phyloP scores from a whole-genome alignment of 495 filamentous ascomycete genomes.

The Aspergillus homomorphus region DNA sequence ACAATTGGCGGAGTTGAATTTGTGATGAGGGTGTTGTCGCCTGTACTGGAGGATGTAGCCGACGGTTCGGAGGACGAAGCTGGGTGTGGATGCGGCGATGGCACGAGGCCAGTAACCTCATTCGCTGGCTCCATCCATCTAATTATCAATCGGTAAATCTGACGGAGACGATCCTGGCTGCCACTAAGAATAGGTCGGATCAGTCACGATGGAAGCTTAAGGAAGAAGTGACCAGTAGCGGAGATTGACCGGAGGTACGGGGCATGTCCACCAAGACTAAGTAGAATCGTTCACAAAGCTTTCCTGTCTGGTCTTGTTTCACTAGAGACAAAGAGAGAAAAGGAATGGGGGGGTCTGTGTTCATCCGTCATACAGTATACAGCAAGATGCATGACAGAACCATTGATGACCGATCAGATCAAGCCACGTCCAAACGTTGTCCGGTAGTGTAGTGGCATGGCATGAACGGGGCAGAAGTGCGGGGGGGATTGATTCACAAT shows the following conservation, averaged over 20 bases:
- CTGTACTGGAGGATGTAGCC: slow-evolving; percentile 8
- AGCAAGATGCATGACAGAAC: not conserved
- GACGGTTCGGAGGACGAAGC: slow-evolving; percentile 22
- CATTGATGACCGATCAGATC: not conserved
- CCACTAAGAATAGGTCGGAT: slow-evolving; percentile 18
- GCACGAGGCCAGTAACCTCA: slow-evolving; percentile 40
- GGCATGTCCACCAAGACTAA: slow-evolving; percentile 6
- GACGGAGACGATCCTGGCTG: slow-evolving; percentile 10
- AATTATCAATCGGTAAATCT: slow-evolving; percentile 19
- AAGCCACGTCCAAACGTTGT: not conserved
- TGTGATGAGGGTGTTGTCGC: slow-evolving; percentile 8
- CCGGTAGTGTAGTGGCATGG: not conserved
- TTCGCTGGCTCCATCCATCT: slow-evolving; percentile 51
- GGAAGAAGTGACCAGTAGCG: slow-evolving; percentile 17
- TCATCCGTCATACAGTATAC: not conserved
- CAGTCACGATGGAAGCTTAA: slow-evolving; percentile 18
- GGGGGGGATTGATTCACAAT: not conserved
- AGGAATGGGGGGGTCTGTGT: slow-evolving; percentile 3
- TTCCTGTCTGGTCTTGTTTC: not conserved
- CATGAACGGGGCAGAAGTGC: not conserved
- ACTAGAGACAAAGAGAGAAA: not conserved
- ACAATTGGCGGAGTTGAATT: slow-evolving; percentile 7
- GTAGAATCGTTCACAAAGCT: slow-evolving; percentile 10
- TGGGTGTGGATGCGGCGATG: slow-evolving; percentile 28
- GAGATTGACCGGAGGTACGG: slow-evolving; percentile 11